These are phyloP conservation scores for Metschnikowia colocasiae DNA, from an alignment of 805 yeast genomes.

Conservation along the genomic window DNA sequence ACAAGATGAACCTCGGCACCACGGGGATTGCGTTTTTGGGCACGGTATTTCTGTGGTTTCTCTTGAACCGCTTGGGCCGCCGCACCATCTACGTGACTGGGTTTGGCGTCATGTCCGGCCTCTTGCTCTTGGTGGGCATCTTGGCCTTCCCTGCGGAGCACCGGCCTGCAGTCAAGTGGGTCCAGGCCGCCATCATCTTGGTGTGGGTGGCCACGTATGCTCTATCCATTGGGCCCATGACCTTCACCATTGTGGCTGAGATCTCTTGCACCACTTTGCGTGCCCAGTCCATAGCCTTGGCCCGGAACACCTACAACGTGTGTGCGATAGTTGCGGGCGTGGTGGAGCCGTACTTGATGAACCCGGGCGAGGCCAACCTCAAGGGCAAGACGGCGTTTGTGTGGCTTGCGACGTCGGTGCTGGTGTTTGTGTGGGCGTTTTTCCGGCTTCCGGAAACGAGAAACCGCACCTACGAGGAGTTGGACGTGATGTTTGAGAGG, in stretches of 20 bases:
- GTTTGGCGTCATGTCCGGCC: background rate
- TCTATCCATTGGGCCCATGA: constrained; percentile 11
- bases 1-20: constrained; percentile 12
- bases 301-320: constrained; percentile 11
- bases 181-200: constrained; percentile 22
- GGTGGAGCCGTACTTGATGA: constrained; percentile 10
- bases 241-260: constrained; percentile 11
- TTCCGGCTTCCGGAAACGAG: constrained; percentile 15
- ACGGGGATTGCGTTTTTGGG: constrained; percentile 11
- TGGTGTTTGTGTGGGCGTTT: constrained; percentile 28
- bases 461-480: constrained; percentile 11
- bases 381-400: constrained; percentile 14
- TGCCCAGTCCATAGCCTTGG: constrained; percentile 12
- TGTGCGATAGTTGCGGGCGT: constrained; percentile 11
- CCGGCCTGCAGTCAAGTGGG: constrained; percentile 20
- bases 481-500: constrained; percentile 12
- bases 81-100: constrained; percentile 11
- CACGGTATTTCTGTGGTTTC: constrained; percentile 10
- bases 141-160: constrained; percentile 17
- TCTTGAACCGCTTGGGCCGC: constrained; percentile 8
- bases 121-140: constrained; percentile 9
- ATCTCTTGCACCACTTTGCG: constrained; percentile 12
- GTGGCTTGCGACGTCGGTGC: constrained; percentile 16
- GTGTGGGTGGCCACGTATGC: constrained; percentile 12
- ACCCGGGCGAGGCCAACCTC: constrained; percentile 14